Evolutionary conservation across 2,329 filamentous ascomycete species (phyloP), one percentile per base, ranked within the genome.

Genomic region (Orbilia oligospora): DNA sequence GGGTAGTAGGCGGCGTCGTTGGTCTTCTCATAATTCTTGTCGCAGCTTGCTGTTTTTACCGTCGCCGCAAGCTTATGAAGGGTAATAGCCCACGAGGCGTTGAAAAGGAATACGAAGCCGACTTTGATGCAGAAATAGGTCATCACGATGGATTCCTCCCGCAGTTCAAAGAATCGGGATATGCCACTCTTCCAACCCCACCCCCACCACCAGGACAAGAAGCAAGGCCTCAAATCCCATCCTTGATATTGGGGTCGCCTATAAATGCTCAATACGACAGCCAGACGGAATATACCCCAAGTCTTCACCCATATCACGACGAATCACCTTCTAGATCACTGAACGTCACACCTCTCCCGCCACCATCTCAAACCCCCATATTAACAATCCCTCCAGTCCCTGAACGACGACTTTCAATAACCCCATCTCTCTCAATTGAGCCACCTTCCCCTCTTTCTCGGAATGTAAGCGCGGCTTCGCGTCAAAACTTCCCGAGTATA

Each of bases 1-100:
- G 86, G 27, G 83, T 84, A 2, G 85, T 87, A 8, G 87, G 86
- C 18, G 87, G 87, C 16, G 84, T 87, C 2, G 85, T 81, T 0
- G 84, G 81, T 14, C 80, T 88, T 20, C 84, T 82, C 1, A 81
- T 88, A n/a, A 82, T 87, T 53, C 84, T 83, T 20, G 79, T 84
- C 5, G 84, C 81, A 9, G 82, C 83, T 44, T 87, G 86, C 81
- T 85, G 86, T 80, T 81, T 87, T 20, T 65, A 86, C 67, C 85
- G 85, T 22, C 84, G 84, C n/a, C 80, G 80, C 41, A 72, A 78
- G 16, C 68, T 72, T 20, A 49, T 56, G 53, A 61, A 48, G 22
- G 24, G 18, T 8, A 41, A 14, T 8, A 41, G 22, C 41, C 5
- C 68, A 10, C 61, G 68, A 3, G 44, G 48, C n/a, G 51, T 78